Percentiles rank a stretch among this genome's conserved stretches.
phyloP scores from a whole-genome alignment of 2,329 filamentous ascomycete genomes.

The Graphilbum ipis-grandicollis region DNA sequence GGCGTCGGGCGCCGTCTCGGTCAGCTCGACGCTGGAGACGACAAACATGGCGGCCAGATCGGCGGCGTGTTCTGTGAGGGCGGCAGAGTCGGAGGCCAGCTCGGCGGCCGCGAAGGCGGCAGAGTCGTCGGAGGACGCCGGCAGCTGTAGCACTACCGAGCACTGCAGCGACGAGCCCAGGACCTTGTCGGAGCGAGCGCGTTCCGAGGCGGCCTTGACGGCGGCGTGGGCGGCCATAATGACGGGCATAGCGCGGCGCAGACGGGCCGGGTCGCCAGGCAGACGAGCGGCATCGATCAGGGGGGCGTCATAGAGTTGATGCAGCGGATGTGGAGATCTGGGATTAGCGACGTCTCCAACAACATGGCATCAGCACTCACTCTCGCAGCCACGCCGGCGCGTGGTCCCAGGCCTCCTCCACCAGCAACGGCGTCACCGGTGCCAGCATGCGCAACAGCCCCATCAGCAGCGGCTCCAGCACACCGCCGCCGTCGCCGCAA shows the following conservation, averaged over 20 bases:
- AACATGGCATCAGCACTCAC: constrained; percentile 19
- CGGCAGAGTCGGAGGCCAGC: constrained; percentile 8
- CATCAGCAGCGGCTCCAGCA: constrained; percentile 48
- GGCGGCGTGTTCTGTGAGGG: constrained; percentile 20
- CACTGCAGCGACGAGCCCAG: constrained; percentile 72
- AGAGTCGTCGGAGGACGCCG: constrained; percentile 9
- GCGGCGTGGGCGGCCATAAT: constrained; percentile 42
- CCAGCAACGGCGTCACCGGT: constrained; percentile 65
- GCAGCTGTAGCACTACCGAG: constrained; percentile 39
- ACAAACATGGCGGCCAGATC: constrained; percentile 52
- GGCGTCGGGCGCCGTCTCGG: constrained; percentile 20
- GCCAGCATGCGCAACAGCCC: constrained; percentile 63
- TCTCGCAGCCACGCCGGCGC: constrained; percentile 46
- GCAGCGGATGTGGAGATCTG: constrained; percentile 22
- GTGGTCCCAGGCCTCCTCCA: constrained; percentile 78
- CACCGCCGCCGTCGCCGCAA: constrained; percentile 53
- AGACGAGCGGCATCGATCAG: constrained; percentile 24
- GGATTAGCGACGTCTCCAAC: background rate
- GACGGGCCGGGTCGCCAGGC: constrained; percentile 19
- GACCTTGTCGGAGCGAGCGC: constrained; percentile 50
- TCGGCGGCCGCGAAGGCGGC: background rate
- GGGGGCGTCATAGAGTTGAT: constrained; percentile 27
- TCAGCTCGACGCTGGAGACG: constrained; percentile 37
- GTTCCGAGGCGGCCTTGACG: constrained; percentile 62
- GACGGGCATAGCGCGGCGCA: constrained; percentile 25